Evolutionary conservation across 2,329 filamentous ascomycete genomes (phyloP).

Genomic region (Colletotrichum destructivum): DNA sequence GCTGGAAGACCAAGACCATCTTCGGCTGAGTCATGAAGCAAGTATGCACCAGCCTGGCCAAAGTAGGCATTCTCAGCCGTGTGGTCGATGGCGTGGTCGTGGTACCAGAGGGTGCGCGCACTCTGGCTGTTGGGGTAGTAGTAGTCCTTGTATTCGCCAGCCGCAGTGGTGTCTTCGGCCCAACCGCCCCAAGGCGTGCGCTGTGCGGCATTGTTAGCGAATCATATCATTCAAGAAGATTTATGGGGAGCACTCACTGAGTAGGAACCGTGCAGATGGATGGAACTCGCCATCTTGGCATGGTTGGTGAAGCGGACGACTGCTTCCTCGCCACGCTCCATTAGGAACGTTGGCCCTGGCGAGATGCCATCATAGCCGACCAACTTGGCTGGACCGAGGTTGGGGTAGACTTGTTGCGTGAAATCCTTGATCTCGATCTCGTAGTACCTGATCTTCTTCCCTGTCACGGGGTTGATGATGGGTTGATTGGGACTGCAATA

Average conservation of each 20-base stretch:
- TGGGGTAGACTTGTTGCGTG: slow-evolving; percentile 46
- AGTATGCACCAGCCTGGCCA: slow-evolving; percentile 67
- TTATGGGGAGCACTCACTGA: slow-evolving; percentile 45
- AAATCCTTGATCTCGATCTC: slow-evolving; percentile 48
- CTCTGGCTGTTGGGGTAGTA: slow-evolving; percentile 68
- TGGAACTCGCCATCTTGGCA: slow-evolving; percentile 55
- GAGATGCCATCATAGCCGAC: slow-evolving; percentile 64
- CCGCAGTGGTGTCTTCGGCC: slow-evolving; percentile 63
- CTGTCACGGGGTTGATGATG: slow-evolving; percentile 49
- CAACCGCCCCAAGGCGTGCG: slow-evolving; percentile 63
- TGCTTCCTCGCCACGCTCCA: slow-evolving; percentile 61
- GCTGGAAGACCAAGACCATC: slow-evolving; percentile 60
- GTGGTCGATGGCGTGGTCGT: slow-evolving; percentile 55
- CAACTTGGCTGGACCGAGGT: slow-evolving; percentile 43
- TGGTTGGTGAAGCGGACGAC: slow-evolving; percentile 66
- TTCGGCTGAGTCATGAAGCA: slow-evolving; percentile 63
- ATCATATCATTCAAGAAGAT: neutral
- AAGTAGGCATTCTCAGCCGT: slow-evolving; percentile 67
- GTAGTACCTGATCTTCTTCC: slow-evolving; percentile 50
- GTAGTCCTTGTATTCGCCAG: slow-evolving; percentile 68
- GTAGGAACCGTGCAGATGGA: slow-evolving; percentile 67
- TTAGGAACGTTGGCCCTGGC: slow-evolving; percentile 64
- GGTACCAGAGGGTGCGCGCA: slow-evolving; percentile 66
- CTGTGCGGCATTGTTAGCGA: slow-evolving; percentile 31
- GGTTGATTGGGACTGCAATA: slow-evolving; percentile 26